Conservation (phyloP, 129 eudicot species). For the Artemisia annua region DNA sequence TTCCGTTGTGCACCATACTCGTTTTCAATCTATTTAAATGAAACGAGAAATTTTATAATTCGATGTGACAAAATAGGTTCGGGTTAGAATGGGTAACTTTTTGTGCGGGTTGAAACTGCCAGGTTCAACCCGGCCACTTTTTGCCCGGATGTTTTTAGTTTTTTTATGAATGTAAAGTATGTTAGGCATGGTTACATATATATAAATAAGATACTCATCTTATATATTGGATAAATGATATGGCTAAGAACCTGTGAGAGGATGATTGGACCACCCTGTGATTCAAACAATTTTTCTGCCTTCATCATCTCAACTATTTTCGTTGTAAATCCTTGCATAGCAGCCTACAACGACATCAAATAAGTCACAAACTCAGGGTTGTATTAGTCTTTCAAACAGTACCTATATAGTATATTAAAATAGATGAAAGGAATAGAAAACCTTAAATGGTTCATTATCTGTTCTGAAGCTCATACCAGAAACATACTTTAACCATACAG, state of each 20-base stretch:
- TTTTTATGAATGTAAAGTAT: too few species aligned
- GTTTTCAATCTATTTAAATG: constrained; percentile 73
- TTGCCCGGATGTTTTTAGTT: too few species aligned
- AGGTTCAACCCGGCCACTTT: too few species aligned
- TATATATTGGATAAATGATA: too few species aligned
- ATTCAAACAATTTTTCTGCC: constrained; percentile 62
- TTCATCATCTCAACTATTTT: constrained; percentile 90
- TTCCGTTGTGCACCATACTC: constrained; percentile 72
- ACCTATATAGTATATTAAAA: background rate
- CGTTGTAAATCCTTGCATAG: constrained; percentile 89
- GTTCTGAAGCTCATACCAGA: constrained; percentile 98
- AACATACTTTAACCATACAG: constrained; percentile 98
- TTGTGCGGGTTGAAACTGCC: background rate
- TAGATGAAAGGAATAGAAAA: constrained; percentile 12
- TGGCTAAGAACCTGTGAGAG: constrained; percentile 69
- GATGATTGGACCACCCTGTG: constrained; percentile 96
- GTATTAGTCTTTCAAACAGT: constrained; percentile 8
- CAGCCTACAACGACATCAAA: constrained; percentile 53
- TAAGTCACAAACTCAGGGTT: constrained; percentile 18
- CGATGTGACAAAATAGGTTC: background rate
- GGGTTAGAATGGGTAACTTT: background rate
- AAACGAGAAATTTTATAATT: background rate
- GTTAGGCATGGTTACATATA: too few species aligned
- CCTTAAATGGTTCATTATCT: constrained; percentile 89
- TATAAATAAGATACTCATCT: too few species aligned